Percentiles rank a stretch among this genome's conserved stretches.
These are phyloP conservation scores for Aspergillus sp. DNA, from an alignment of 2,329 filamentous ascomycete genomes.

Conservation along the genomic window DNA sequence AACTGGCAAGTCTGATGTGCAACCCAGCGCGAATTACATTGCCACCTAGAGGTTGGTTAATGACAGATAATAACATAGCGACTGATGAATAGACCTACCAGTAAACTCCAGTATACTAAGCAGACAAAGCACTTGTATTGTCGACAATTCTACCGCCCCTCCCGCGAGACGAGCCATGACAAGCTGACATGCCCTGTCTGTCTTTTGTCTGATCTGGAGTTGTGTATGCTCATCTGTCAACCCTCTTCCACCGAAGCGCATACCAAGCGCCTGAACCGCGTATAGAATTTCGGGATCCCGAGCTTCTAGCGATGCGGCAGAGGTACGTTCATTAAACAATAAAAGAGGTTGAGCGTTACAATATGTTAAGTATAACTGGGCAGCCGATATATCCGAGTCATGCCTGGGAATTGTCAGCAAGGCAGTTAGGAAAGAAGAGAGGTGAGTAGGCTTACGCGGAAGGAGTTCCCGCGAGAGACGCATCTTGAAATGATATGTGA, in stretches of 20 bases:
- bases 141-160: constrained; percentile 28
- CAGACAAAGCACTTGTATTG: constrained; percentile 28
- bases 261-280: constrained; percentile 22
- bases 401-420: too few relatives aligned
- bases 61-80: background rate
- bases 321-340: constrained; percentile 18
- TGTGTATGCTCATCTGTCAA: constrained; percentile 6
- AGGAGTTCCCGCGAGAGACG: too few relatives aligned
- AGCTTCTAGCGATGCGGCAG: constrained; percentile 9
- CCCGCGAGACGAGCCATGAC: constrained; percentile 23
- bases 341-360: constrained; percentile 31
- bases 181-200: constrained; percentile 9
- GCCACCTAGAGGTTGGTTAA: constrained; percentile 6
- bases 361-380: constrained; percentile 17
- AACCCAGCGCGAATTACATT: constrained; percentile 15
- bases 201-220: constrained; percentile 13
- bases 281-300: constrained; percentile 24
- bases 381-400: too few relatives aligned
- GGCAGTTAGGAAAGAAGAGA: too few relatives aligned
- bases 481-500: too few relatives aligned
- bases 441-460: too few relatives aligned
- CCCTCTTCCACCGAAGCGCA: constrained; percentile 19
- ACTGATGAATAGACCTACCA: constrained; percentile 13
- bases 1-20: constrained; percentile 10
- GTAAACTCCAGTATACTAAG: constrained; percentile 27